These are phyloP conservation scores for Suhomyces bribrorum DNA, from an alignment of 1,139 yeast genomes.

Conservation along the genomic window DNA sequence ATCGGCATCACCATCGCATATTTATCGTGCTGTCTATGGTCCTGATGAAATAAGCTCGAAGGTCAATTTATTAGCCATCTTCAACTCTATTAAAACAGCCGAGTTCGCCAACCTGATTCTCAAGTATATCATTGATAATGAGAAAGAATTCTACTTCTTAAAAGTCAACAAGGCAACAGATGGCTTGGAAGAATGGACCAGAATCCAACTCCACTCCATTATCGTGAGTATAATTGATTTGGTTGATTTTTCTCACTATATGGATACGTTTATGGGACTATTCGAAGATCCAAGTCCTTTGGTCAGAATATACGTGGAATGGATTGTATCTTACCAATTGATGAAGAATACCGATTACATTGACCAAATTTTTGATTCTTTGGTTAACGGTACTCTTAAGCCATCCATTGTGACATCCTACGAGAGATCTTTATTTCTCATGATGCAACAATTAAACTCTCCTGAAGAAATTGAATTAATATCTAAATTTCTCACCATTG, in stretches of 20 bases:
- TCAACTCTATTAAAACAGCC: constrained; percentile 35
- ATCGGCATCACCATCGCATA: constrained; percentile 23
- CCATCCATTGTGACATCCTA: constrained; percentile 62
- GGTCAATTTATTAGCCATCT: constrained; percentile 48
- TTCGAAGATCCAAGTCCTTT: constrained; percentile 72
- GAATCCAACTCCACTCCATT: constrained; percentile 60
- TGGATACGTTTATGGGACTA: constrained; percentile 25
- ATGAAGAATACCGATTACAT: constrained; percentile 20
- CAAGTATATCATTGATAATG: constrained; percentile 42
- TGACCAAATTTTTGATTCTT: constrained; percentile 21
- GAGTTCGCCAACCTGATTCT: constrained; percentile 44
- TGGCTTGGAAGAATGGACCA: constrained; percentile 65
- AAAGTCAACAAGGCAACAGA: constrained; percentile 58
- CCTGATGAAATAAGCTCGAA: constrained; percentile 58
- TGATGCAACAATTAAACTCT: constrained; percentile 42
- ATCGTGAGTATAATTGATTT: constrained; percentile 40
- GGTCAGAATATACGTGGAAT: constrained; percentile 72
- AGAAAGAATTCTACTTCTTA: constrained; percentile 43
- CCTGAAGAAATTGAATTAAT: constrained; percentile 23
- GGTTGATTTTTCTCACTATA: constrained; percentile 20
- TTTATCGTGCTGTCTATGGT: constrained; percentile 60
- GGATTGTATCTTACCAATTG: constrained; percentile 60
- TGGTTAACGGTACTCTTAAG: constrained; percentile 27
- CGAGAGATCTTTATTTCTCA: constrained; percentile 60
- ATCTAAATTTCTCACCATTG: constrained; percentile 28